Base-by-base conservation (phyloP, 2,329 filamentous ascomycete genomes). In the Cladosporium cucumerinum region DNA sequence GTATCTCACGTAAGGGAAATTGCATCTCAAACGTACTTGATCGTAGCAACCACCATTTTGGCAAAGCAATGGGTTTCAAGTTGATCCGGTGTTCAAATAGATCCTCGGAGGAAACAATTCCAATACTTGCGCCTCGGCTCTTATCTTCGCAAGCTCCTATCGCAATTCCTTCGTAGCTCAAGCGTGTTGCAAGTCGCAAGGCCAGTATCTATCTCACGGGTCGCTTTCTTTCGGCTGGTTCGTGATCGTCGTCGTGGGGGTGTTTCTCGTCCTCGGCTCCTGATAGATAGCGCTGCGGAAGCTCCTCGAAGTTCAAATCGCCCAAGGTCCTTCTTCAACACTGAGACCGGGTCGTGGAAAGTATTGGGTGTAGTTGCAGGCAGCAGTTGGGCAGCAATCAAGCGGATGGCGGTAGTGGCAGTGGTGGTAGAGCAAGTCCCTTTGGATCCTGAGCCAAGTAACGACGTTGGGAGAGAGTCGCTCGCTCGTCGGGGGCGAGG, bases 31-130 rank as follows among this genome's bases (percentile, higher is more conserved):
- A 66, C 72, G 65, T 71, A 73, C 73, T 74, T 74, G 66, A 74
- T 74, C 57, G 73, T 74, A 66, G 72, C 73, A 59, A 73, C 73
- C 63, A 73, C 72, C 72, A 74, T 74, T 25, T 65, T 71, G 68
- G n/a, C 39, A 39, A 36, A 30, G 26, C 51, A 28, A 30, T 54
- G 51, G 30, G 26, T 54, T n/a, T 46, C 39, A 59, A 46, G 39
- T 21, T 46, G 39, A 12, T 21, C 39, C 46, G 60, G 49, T n/a
- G 54, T 51, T 66, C 59, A 34, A 60, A 57, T 23, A 49, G 26
- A 58, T 30, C 36, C n/a, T 39, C 36, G 21, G n/a, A 11, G 10
- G 11, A 43, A 43, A 30, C 51, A 32, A 54, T 32, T 28, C 51
- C 51, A 54, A 54, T 48, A 54, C 34, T 36, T 66, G 57, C 60